Percentiles rank a stretch among this genome's conserved stretches.
Conservation (phyloP, 2,329 filamentous ascomycete genomes). For the Penicillium sp. region DNA sequence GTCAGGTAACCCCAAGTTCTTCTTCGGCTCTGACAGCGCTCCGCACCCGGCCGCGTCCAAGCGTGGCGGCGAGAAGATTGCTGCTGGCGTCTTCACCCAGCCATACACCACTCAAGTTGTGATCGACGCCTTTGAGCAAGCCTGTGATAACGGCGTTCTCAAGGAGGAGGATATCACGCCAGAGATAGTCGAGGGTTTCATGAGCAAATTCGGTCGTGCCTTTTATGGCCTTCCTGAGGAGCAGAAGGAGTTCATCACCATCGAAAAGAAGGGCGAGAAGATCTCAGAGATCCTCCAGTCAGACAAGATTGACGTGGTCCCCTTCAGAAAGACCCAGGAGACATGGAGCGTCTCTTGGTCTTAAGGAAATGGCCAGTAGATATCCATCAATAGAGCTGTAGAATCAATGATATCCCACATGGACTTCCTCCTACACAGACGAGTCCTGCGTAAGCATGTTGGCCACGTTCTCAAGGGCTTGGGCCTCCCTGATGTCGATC, state of each 20-base stretch:
- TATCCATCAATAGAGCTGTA: slow-evolving; percentile 8
- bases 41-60: slow-evolving; percentile 59
- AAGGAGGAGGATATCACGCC: slow-evolving; percentile 52
- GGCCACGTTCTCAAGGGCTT: slow-evolving; percentile 41
- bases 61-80: slow-evolving; percentile 49
- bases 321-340: slow-evolving; percentile 60
- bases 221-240: slow-evolving; percentile 56
- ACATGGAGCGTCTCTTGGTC: slow-evolving; percentile 42
- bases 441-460: slow-evolving; percentile 35
- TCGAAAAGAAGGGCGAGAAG: slow-evolving; percentile 55
- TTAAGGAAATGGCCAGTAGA: slow-evolving; percentile 14
- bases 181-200: slow-evolving; percentile 56
- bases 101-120: slow-evolving; percentile 57
- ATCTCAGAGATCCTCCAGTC: slow-evolving; percentile 55
- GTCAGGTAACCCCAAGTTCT: slow-evolving; percentile 58
- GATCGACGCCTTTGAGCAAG: slow-evolving; percentile 56
- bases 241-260: slow-evolving; percentile 51
- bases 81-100: slow-evolving; percentile 62
- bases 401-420: background rate
- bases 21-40: slow-evolving; percentile 69
- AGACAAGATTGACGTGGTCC: slow-evolving; percentile 60
- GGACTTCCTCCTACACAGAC: slow-evolving; percentile 6
- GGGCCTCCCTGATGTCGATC: slow-evolving; percentile 40
- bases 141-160: slow-evolving; percentile 52
- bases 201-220: slow-evolving; percentile 53